Percentiles rank a stretch among this genome's conserved stretches.
These are phyloP conservation scores for Tuber brumale DNA, from an alignment of 495 filamentous ascomycete genomes.

Conservation along the genomic window DNA sequence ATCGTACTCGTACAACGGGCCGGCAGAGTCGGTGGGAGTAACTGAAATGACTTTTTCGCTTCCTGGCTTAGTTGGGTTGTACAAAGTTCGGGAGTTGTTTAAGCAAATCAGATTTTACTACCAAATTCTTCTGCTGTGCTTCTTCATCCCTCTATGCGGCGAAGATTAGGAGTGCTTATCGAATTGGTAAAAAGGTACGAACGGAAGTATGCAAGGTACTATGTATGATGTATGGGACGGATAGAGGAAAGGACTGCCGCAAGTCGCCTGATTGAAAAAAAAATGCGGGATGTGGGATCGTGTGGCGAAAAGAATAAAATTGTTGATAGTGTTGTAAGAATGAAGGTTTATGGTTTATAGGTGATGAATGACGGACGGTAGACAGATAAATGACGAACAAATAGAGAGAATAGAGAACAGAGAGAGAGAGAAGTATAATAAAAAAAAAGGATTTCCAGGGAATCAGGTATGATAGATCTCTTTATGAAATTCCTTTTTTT, in stretches of 20 bases:
- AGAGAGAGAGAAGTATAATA: neutral
- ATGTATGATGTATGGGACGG: constrained; percentile 1
- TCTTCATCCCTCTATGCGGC: constrained; percentile 28
- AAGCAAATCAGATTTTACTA: constrained; percentile 12
- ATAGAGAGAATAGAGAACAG: constrained; percentile 15
- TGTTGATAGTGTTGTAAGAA: neutral
- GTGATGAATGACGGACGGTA: neutral
- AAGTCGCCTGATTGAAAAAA: neutral
- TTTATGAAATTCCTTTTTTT: constrained; percentile 6
- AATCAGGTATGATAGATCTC: constrained; percentile 4
- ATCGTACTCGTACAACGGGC: constrained; percentile 10
- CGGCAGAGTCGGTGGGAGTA: constrained; percentile 22
- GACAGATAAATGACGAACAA: neutral
- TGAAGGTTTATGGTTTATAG: neutral
- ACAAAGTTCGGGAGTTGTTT: constrained; percentile 32
- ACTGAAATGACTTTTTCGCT: constrained; percentile 8
- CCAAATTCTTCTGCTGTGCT: constrained; percentile 7
- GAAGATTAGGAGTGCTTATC: constrained; percentile 21
- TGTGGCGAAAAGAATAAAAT: neutral
- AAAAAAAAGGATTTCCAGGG: constrained; percentile 12
- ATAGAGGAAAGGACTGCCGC: neutral
- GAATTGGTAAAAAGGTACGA: constrained; percentile 3
- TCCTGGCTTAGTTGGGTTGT: constrained; percentile 16
- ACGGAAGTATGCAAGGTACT: neutral
- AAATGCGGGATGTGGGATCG: neutral